These are phyloP conservation scores for Pistacia vera DNA, from an alignment of 345 rosid species.

Conservation along the genomic window DNA sequence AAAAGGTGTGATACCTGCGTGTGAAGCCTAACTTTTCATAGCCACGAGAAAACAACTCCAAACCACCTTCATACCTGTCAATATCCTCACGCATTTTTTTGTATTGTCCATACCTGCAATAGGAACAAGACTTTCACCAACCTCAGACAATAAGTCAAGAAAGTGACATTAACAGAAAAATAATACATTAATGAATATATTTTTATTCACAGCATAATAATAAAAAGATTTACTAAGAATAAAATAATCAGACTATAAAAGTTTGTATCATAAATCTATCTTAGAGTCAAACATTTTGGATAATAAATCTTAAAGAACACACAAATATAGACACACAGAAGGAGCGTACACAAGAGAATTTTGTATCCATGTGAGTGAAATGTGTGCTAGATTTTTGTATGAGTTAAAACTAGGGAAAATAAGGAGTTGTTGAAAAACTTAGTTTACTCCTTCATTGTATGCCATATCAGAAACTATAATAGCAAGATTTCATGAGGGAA, in stretches of 20 bases:
- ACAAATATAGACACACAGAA: background rate
- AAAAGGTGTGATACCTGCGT: conserved; percentile 54
- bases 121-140: conserved; percentile 10
- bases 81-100: conserved; percentile 68
- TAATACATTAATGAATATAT: background rate
- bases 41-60: conserved; percentile 93
- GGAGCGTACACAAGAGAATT: background rate
- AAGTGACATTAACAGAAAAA: conserved; percentile 6
- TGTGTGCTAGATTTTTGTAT: background rate
- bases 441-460: background rate
- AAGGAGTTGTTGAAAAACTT: background rate
- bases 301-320: background rate
- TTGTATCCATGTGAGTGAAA: no score
- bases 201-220: background rate
- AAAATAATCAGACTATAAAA: background rate
- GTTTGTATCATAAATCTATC: background rate
- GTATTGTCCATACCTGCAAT: conserved; percentile 66
- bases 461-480: background rate
- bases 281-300: background rate
- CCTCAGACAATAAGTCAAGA: conserved; percentile 15
- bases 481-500: background rate
- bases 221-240: background rate
- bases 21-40: conserved; percentile 88
- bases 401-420: background rate
- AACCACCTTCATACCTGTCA: conserved; percentile 83